Evolutionary conservation across 2,329 filamentous ascomycete species (phyloP), one percentile per base, ranked within the genome.

Genomic region (Diaporthe capsici): DNA sequence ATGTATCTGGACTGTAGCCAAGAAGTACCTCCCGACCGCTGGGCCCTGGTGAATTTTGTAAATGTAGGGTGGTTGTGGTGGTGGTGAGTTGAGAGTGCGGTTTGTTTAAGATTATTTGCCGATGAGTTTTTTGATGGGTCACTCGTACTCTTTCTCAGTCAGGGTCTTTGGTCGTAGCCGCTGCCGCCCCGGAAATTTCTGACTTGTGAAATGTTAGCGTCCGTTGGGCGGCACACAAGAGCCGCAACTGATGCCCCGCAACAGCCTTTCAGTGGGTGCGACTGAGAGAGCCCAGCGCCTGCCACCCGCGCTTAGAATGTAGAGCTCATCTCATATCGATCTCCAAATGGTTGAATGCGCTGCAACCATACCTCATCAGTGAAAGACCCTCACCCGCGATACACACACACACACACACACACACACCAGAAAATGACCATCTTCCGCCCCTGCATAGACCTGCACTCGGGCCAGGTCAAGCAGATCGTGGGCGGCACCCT

Each of bases 401-500:
- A 47, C 39, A 7, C 25, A 8, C 49, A 28, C 25, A 47, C n/a
- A n/a, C n/a, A n/a, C n/a, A n/a, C n/a, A n/a, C n/a, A n/a, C n/a
- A n/a, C n/a, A n/a, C n/a, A n/a, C n/a, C n/a, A n/a, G n/a, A n/a
- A n/a, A n/a, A n/a, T 99, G 97, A 98, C 97, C 3, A 92, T 93
- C 80, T 99, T 99, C 82, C 90, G 97, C 53, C 97, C 97, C 28
- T 99, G 97, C 83, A 98, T 99, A 84, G 97, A 99, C 86, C 91
- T 99, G 72, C 97, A 99, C 84, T 93, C 96, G n/a, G 97, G 97
- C 20, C 93, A 96, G 83, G 97, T 99, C 76, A 99, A 99, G 88
- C 97, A 99, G 85, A 99, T 99, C 80, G 96, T 99, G 55, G 97
- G 97, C 80, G 96, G 97, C 76, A 98, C 97, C 2, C 90, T 99